phyloP scores from a whole-genome alignment of 352 stramenopile species.

The Phytophthora vignae region DNA sequence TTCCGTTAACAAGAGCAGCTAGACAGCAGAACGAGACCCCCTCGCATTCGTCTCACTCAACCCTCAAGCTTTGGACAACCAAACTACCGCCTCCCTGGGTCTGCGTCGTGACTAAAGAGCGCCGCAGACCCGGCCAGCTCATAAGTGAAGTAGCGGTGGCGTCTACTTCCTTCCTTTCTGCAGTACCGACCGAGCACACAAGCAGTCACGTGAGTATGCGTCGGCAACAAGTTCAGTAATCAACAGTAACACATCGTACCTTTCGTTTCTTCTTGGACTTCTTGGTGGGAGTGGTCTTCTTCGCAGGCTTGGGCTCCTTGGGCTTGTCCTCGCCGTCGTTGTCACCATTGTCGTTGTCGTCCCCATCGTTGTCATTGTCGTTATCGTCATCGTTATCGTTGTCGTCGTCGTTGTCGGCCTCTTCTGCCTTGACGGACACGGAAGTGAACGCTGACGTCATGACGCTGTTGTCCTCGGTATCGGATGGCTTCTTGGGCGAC shows the following conservation, averaged over 20 bases:
- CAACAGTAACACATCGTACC: conserved; percentile 30
- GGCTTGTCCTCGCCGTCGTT: conserved; percentile 31
- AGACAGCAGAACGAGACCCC: conserved; percentile 9
- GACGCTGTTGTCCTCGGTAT: conserved; percentile 26
- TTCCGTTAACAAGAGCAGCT: conserved; percentile 36
- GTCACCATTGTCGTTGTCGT: conserved; percentile 19
- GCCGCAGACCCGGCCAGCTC: conserved; percentile 19
- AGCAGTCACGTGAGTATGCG: conserved; percentile 11
- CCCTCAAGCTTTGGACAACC: conserved; percentile 26
- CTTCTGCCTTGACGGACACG: conserved; percentile 37
- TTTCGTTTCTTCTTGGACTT: conserved; percentile 85
- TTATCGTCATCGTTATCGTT: conserved; percentile 44
- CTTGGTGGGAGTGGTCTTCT: conserved; percentile 48
- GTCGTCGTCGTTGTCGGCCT: conserved; percentile 43
- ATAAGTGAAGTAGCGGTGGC: conserved; percentile 30
- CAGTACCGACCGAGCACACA: conserved; percentile 9
- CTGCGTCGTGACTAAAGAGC: conserved; percentile 17
- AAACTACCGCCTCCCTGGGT: conserved; percentile 24
- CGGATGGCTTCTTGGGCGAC: conserved; percentile 30
- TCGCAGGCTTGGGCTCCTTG: conserved; percentile 32
- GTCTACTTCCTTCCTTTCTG: conserved; percentile 61
- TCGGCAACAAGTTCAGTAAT: conserved; percentile 18
- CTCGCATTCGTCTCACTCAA: conserved; percentile 18
- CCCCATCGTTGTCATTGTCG: conserved; percentile 40
- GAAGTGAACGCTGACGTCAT: conserved; percentile 43